phyloP scores from a whole-genome alignment of 2,329 filamentous ascomycete species.

The Plectosphaerella plurivora region DNA sequence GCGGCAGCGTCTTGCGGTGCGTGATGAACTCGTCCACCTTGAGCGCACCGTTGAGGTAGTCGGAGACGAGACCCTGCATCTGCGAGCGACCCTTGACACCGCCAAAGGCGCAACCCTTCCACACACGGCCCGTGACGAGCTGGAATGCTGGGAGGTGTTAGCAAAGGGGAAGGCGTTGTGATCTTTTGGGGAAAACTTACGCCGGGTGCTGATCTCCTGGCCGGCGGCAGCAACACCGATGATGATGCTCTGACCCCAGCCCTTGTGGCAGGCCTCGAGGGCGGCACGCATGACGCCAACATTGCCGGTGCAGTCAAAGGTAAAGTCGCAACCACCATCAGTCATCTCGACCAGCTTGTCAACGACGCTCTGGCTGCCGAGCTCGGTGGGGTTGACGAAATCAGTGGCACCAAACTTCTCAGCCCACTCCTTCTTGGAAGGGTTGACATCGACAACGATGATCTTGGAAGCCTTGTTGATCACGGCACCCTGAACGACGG shows the following conservation, averaged over 20 bases:
- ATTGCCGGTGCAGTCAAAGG: constrained; percentile 98
- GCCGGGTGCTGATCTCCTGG: constrained; percentile 90
- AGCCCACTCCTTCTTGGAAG: constrained; percentile 84
- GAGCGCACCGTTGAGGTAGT: constrained; percentile 84
- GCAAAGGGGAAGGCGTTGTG: constrained; percentile 8
- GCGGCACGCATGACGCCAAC: constrained; percentile 93
- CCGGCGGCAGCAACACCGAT: constrained; percentile 96
- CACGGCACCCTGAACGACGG: constrained; percentile 89
- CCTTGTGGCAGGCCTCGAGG: constrained; percentile 97
- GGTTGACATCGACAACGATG: constrained; percentile 75
- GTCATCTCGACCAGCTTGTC: constrained; percentile 96
- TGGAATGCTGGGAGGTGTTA: constrained; percentile 70
- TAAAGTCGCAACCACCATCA: constrained; percentile 97
- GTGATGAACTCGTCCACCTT: constrained; percentile 99
- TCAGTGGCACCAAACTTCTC: constrained; percentile 94
- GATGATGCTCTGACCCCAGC: constrained; percentile 96
- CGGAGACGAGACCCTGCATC: constrained; percentile 77
- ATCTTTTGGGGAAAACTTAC: constrained; percentile 50
- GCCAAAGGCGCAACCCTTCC: constrained; percentile 97
- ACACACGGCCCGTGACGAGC: constrained; percentile 93
- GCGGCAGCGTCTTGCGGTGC: constrained; percentile 75
- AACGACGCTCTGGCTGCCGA: constrained; percentile 75
- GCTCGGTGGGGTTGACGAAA: constrained; percentile 89
- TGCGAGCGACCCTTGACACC: constrained; percentile 97
- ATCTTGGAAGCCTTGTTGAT: constrained; percentile 76